A percentile compares a stretch with the other conserved stretches of the same genome.
phyloP scores from a whole-genome alignment of 2,329 filamentous ascomycete species.

The Myotisia sp. region DNA sequence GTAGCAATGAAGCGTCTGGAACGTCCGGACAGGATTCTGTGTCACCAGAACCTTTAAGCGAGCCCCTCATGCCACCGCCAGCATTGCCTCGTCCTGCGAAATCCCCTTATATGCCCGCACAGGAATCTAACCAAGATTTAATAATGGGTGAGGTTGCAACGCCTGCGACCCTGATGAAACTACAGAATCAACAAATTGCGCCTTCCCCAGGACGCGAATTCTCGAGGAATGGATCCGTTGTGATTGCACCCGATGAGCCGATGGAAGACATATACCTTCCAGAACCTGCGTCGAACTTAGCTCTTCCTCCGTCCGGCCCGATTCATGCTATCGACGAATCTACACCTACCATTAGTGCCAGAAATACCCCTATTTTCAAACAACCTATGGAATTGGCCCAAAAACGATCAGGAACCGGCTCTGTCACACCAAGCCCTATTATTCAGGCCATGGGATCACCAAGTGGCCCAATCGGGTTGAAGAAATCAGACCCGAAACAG shows the following conservation, averaged over 20 bases:
- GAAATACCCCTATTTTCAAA: constrained; percentile 41
- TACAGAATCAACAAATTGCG: constrained; percentile 38
- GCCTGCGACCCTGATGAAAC: constrained; percentile 74
- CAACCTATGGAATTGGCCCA: constrained; percentile 15
- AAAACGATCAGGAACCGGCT: constrained; percentile 18
- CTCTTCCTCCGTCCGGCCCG: constrained; percentile 35
- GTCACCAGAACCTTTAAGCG: constrained; percentile 36
- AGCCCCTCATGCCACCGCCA: constrained; percentile 37
- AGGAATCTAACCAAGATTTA: constrained; percentile 17
- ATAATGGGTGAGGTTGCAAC: constrained; percentile 52
- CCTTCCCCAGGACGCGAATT: constrained; percentile 27
- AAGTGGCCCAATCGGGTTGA: constrained; percentile 28
- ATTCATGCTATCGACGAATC: constrained; percentile 37
- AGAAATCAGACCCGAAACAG: constrained; percentile 35
- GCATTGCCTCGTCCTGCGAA: constrained; percentile 30
- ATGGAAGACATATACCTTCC: constrained; percentile 59
- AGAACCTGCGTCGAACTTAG: constrained; percentile 48
- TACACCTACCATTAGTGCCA: constrained; percentile 47
- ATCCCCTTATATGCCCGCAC: constrained; percentile 27
- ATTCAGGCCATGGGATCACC: constrained; percentile 40
- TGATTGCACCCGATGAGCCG: constrained; percentile 36
- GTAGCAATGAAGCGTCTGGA: constrained; percentile 29
- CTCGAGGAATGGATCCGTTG: constrained; percentile 21
- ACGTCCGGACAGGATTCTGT: constrained; percentile 36
- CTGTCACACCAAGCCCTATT: constrained; percentile 39